A percentile compares a stretch with the other conserved stretches of the same genome.
phyloP scores from a whole-genome alignment of 2,329 filamentous ascomycete genomes.

The Colletotrichum cuscutae region DNA sequence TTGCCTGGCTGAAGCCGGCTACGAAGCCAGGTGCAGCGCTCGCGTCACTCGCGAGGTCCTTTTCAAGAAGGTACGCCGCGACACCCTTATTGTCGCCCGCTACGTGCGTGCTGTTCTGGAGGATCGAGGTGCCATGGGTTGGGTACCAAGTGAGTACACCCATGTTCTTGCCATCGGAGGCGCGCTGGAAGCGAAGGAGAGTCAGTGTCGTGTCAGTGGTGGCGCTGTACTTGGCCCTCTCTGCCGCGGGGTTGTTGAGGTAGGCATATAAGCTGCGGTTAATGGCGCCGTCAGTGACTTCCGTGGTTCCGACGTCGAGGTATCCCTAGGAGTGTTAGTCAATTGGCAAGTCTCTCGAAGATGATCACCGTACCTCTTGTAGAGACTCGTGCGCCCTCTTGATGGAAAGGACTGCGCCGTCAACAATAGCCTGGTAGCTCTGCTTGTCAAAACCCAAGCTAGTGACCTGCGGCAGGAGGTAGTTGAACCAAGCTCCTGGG shows the following conservation, averaged over 20 bases:
- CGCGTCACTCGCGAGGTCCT: conserved; percentile 65
- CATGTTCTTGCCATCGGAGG: conserved; percentile 78
- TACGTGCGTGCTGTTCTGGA: conserved; percentile 90
- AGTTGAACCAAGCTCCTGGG: conserved; percentile 94
- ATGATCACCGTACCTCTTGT: conserved; percentile 51
- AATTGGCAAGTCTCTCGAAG: not conserved
- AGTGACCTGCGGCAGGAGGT: conserved; percentile 90
- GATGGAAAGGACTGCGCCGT: conserved; percentile 85
- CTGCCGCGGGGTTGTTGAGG: conserved; percentile 81
- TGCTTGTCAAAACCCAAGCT: conserved; percentile 87
- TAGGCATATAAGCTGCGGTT: conserved; percentile 92
- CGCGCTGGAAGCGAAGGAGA: conserved; percentile 79
- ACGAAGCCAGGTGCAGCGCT: conserved; percentile 77
- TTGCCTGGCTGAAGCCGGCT: conserved; percentile 92
- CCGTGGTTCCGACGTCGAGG: conserved; percentile 75
- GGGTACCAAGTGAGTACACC: conserved; percentile 92
- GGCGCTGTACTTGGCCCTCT: conserved; percentile 74
- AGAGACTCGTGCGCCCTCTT: conserved; percentile 80
- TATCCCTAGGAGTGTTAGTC: conserved; percentile 61
- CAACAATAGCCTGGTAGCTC: conserved; percentile 89
- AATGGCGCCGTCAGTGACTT: conserved; percentile 81
- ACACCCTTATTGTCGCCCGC: conserved; percentile 98
- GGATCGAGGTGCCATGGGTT: conserved; percentile 90
- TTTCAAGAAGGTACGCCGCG: conserved; percentile 85
- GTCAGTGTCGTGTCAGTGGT: conserved; percentile 72